Percentiles rank a stretch among this genome's conserved stretches.
Conservation (phyloP, 257 asterid genomes). For the Solanum verrucosum region DNA sequence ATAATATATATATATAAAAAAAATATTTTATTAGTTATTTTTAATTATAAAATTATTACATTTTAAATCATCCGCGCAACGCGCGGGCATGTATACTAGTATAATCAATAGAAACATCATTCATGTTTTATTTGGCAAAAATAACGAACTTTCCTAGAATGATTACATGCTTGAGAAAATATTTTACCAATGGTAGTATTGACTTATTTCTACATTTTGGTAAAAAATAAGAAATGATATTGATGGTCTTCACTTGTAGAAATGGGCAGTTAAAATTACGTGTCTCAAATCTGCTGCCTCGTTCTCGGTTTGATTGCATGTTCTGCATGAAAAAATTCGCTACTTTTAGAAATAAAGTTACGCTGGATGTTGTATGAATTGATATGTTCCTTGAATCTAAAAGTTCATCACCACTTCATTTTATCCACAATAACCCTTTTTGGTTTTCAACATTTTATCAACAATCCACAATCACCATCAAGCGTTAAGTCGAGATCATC, state of each 20-base stretch:
- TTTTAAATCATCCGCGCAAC: too few species aligned
- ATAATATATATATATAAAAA: too few species aligned
- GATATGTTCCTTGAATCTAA: too few species aligned
- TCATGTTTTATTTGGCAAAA: too few species aligned
- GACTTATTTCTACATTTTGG: not conserved
- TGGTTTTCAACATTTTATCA: not conserved
- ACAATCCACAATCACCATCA: slow-evolving; percentile 17
- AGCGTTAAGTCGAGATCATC: slow-evolving; percentile 65
- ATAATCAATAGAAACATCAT: too few species aligned
- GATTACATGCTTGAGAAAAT: not conserved
- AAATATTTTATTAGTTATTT: too few species aligned
- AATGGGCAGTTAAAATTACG: too few species aligned
- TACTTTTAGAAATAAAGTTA: too few species aligned
- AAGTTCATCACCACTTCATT: too few species aligned
- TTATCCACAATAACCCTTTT: not conserved
- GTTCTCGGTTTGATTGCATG: not conserved
- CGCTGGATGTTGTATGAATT: too few species aligned
- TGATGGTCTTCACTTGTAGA: not conserved
- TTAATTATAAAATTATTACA: too few species aligned
- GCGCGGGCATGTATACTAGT: too few species aligned
- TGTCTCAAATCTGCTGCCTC: not conserved
- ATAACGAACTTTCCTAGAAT: not conserved
- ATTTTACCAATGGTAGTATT: not conserved
- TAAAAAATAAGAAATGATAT: not conserved
- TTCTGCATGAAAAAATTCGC: not conserved